Conservation (phyloP, 148 eudicot genomes). For the Fagopyrum tataricum region DNA sequence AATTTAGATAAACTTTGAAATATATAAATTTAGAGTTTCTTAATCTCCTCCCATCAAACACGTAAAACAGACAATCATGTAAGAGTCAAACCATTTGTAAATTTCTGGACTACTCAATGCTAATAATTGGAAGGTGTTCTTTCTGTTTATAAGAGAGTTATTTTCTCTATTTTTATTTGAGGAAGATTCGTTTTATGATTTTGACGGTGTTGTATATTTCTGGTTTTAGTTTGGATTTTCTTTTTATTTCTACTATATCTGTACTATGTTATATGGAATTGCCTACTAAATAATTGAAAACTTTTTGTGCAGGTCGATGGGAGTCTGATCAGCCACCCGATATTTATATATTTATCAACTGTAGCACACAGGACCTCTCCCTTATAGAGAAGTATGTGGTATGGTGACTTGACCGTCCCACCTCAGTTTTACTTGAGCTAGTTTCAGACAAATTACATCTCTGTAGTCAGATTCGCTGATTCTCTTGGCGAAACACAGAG, state of each 20-base stretch:
- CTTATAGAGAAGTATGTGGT: constrained; percentile 92
- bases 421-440: neutral
- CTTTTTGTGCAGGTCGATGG: constrained; percentile 66
- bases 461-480: neutral
- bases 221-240: neutral
- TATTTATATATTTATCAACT: constrained; percentile 70
- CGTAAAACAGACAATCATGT: neutral
- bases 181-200: neutral
- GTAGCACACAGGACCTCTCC: constrained; percentile 85
- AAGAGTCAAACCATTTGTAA: neutral
- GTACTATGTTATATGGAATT: neutral
- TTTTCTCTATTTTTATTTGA: neutral
- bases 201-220: neutral
- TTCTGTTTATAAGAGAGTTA: neutral
- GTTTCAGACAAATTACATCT: neutral
- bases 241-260: neutral
- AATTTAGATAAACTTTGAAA: neutral
- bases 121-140: neutral
- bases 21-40: neutral
- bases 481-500: neutral
- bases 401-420: constrained; percentile 24
- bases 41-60: neutral
- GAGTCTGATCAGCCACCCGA: constrained; percentile 68
- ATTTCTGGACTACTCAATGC: neutral
- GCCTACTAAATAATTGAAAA: neutral